These are phyloP conservation scores for Cytospora mali DNA, from an alignment of 2,329 filamentous ascomycete species.

Conservation along the genomic window DNA sequence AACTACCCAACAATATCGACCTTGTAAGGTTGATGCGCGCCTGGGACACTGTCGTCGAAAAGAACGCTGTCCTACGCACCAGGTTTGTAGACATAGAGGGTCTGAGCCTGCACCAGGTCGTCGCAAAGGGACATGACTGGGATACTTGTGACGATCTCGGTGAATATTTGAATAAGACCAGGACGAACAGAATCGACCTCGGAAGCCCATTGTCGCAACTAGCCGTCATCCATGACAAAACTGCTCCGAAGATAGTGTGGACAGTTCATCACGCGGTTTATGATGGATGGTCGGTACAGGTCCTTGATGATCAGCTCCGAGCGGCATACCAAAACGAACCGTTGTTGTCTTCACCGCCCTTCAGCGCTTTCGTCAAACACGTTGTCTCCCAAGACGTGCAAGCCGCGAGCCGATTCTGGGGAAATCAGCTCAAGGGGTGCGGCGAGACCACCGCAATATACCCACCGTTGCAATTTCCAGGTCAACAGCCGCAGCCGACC, in stretches of 20 bases:
- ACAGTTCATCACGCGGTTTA: constrained; percentile 60
- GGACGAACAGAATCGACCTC: background rate
- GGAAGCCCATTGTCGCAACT: background rate
- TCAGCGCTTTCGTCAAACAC: background rate
- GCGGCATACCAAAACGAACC: background rate
- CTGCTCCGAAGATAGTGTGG: background rate
- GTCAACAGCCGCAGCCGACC: background rate
- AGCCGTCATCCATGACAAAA: background rate
- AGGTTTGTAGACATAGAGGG: constrained; percentile 50
- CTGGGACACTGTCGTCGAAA: constrained; percentile 38
- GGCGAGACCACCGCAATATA: background rate
- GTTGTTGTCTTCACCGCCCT: background rate
- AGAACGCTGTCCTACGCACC: constrained; percentile 50
- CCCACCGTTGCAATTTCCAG: background rate
- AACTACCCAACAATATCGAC: background rate
- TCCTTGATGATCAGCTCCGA: constrained; percentile 49
- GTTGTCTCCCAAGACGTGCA: background rate
- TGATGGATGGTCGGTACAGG: constrained; percentile 58
- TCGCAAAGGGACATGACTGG: background rate
- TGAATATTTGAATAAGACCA: background rate
- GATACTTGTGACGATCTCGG: background rate
- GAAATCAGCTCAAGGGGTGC: background rate
- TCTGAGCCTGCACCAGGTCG: constrained; percentile 50
- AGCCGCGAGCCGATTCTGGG: background rate
- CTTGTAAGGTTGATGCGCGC: background rate